These are phyloP conservation scores for Aspergillus latus DNA, from an alignment of 2,329 filamentous ascomycete genomes.

Conservation along the genomic window DNA sequence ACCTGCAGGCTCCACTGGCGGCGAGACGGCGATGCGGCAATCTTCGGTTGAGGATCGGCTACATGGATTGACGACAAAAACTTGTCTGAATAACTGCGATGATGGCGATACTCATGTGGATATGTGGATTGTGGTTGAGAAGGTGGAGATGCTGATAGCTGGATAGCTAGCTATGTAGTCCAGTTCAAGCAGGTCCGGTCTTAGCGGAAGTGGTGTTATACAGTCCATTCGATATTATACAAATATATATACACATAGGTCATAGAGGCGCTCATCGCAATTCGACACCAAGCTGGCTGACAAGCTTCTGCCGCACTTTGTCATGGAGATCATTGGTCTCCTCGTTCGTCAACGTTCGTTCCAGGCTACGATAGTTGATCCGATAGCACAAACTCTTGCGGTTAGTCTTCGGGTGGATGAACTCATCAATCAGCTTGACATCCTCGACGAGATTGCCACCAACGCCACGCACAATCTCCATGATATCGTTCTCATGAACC, in stretches of 20 bases:
- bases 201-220: constrained; percentile 6
- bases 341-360: constrained; percentile 81
- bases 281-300: constrained; percentile 73
- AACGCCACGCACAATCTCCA: constrained; percentile 86
- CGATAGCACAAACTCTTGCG: constrained; percentile 86
- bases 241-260: constrained; percentile 6
- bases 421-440: constrained; percentile 79
- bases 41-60: constrained; percentile 16
- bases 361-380: constrained; percentile 89
- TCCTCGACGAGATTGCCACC: constrained; percentile 85
- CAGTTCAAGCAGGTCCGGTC: neutral
- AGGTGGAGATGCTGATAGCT: neutral
- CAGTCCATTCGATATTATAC: constrained; percentile 7
- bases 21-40: constrained; percentile 18
- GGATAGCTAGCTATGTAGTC: neutral
- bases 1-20: constrained; percentile 7
- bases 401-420: constrained; percentile 81
- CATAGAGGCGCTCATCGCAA: constrained; percentile 55
- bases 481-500: constrained; percentile 94
- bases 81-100: neutral
- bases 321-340: constrained; percentile 78
- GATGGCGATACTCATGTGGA: neutral
- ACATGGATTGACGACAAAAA: neutral
- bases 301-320: constrained; percentile 63
- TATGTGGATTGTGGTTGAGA: neutral